phyloP scores from a whole-genome alignment of 139 green algal species.

The Ulvella scutata region DNA sequence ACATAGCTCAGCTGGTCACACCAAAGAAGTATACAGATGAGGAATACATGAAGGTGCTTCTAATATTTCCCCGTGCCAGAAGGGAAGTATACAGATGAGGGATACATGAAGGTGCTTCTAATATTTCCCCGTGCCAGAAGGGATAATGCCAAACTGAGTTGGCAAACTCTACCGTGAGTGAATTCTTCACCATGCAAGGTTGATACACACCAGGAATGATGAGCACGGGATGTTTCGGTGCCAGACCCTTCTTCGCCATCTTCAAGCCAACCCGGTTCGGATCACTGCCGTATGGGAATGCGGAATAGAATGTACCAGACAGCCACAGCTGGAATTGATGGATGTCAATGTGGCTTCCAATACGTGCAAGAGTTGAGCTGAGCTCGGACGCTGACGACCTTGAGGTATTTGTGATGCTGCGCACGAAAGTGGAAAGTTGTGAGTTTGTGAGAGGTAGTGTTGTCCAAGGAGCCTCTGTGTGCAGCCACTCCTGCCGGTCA shows the following conservation, averaged over 20 bases:
- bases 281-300: background rate
- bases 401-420: too few species aligned
- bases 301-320: background rate
- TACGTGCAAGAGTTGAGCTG: background rate
- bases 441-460: too few species aligned
- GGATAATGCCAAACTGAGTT: background rate
- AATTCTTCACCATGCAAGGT: too few species aligned
- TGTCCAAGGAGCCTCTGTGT: too few species aligned
- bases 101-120: background rate
- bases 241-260: conserved; percentile 17
- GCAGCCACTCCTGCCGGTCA: too few species aligned
- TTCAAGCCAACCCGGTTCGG: background rate
- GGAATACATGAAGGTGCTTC: background rate
- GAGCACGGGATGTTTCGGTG: conserved; percentile 36
- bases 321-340: background rate
- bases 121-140: too few species aligned
- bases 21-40: background rate
- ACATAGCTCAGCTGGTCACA: too few species aligned
- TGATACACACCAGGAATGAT: conserved; percentile 27
- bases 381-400: background rate
- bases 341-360: background rate
- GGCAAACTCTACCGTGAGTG: too few species aligned
- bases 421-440: too few species aligned
- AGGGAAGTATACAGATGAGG: background rate
- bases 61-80: too few species aligned